These are phyloP conservation scores for Eutypella sp. DNA, from an alignment of 2,329 filamentous ascomycete species.

Conservation along the genomic window DNA sequence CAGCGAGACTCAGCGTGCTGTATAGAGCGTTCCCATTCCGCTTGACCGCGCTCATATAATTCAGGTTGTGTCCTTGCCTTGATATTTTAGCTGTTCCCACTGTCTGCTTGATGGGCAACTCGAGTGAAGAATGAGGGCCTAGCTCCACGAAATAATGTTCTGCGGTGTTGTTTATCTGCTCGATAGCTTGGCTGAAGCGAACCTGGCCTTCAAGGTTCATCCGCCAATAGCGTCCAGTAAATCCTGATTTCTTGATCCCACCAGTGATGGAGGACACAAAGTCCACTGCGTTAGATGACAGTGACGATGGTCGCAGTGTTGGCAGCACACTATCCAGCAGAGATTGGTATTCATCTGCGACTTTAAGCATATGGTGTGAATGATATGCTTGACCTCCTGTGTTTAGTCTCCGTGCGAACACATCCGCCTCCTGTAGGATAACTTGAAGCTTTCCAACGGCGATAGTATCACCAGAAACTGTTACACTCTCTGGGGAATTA, in stretches of 20 bases:
- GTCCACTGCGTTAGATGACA: not conserved
- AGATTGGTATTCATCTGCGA: not conserved
- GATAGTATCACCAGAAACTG: not conserved
- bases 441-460: not conserved
- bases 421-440: not conserved
- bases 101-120: conserved; percentile 5
- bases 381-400: conserved; percentile 2
- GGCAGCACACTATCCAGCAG: not conserved
- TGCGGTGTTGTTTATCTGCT: not conserved
- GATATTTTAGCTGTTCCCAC: not conserved
- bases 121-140: conserved; percentile 3
- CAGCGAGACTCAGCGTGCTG: not conserved
- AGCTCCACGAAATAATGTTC: conserved; percentile 4
- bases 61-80: not conserved
- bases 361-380: conserved; percentile 1
- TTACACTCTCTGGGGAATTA: not conserved
- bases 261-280: conserved; percentile 2
- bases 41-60: conserved; percentile 4
- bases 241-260: not conserved
- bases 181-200: not conserved
- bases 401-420: not conserved
- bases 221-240: not conserved
- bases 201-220: conserved; percentile 4
- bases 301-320: not conserved
- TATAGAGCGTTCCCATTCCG: not conserved